Percentiles rank a stretch among this genome's conserved stretches.
Evolutionary conservation across 768 basidiomycete genomes (phyloP).

Genomic region (Leccinum broughii): DNA sequence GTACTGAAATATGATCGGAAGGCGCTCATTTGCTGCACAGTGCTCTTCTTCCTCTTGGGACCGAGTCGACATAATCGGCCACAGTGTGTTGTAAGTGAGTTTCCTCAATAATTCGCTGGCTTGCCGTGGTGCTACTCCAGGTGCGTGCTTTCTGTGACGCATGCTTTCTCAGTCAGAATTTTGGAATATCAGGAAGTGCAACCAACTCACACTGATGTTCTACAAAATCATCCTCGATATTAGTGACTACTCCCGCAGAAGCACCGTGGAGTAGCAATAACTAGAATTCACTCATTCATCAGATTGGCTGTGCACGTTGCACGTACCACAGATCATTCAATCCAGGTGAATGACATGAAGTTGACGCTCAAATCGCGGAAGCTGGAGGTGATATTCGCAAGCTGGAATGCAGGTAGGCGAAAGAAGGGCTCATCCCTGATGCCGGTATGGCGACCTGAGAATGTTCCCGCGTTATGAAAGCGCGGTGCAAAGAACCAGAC

Average conservation of each 20-base stretch:
- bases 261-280: not conserved
- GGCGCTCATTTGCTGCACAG: not conserved
- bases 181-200: not conserved
- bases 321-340: not conserved
- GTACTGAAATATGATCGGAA: not conserved
- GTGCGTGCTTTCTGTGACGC: not conserved
- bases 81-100: not conserved
- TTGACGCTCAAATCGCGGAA: not conserved
- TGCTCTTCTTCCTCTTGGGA: not conserved
- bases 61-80: not conserved
- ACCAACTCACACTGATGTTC: not conserved
- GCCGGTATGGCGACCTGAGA: not conserved
- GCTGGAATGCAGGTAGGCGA: conserved; percentile 7
- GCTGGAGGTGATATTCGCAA: not conserved
- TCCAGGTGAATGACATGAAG: not conserved
- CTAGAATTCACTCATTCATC: not conserved
- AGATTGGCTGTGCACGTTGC: not conserved
- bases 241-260: not conserved
- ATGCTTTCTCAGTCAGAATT: not conserved
- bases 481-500: not conserved
- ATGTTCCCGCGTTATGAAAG: not conserved
- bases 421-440: conserved; percentile 2
- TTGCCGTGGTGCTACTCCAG: not conserved
- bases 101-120: not conserved
- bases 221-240: not conserved